Conservation (phyloP, 108 stramenopile genomes). For the Fistulifera solaris region DNA sequence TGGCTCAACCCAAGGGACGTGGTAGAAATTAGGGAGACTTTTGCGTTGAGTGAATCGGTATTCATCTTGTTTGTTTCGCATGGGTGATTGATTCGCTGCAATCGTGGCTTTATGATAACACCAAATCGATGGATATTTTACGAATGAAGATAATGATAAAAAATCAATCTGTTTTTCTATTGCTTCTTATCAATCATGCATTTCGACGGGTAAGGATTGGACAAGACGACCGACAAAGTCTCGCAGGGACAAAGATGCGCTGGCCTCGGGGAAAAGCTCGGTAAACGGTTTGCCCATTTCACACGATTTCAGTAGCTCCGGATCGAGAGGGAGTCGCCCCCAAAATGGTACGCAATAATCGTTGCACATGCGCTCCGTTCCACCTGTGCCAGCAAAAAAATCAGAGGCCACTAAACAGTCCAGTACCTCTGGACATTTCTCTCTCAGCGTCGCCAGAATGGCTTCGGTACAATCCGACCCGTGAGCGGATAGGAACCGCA, state of each 20-base stretch:
- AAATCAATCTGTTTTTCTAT: too few relatives aligned
- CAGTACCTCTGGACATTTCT: constrained; percentile 76
- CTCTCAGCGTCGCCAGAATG: constrained; percentile 37
- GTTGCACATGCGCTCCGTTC: constrained; percentile 85
- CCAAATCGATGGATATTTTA: too few relatives aligned
- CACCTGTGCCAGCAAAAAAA: constrained; percentile 69
- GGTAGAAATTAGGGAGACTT: too few relatives aligned
- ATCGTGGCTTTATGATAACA: too few relatives aligned
- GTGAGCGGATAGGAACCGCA: constrained; percentile 38
- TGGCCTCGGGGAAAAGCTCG: constrained; percentile 39
- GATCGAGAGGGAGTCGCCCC: constrained; percentile 91
- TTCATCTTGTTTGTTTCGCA: too few relatives aligned
- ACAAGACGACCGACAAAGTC: constrained; percentile 47
- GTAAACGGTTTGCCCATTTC: constrained; percentile 83
- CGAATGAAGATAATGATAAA: too few relatives aligned
- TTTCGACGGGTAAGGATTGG: constrained; percentile 61
- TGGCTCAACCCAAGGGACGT: constrained; percentile 26
- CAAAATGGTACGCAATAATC: constrained; percentile 85
- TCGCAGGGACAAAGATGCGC: constrained; percentile 45
- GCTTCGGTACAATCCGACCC: constrained; percentile 48
- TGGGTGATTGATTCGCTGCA: too few relatives aligned
- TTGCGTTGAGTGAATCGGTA: too few relatives aligned
- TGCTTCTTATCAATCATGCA: neutral
- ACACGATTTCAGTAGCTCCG: constrained; percentile 83
- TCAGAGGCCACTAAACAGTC: constrained; percentile 48